Conservation (phyloP, 2,329 filamentous ascomycete genomes). For the Apiospora kogelbergensis region DNA sequence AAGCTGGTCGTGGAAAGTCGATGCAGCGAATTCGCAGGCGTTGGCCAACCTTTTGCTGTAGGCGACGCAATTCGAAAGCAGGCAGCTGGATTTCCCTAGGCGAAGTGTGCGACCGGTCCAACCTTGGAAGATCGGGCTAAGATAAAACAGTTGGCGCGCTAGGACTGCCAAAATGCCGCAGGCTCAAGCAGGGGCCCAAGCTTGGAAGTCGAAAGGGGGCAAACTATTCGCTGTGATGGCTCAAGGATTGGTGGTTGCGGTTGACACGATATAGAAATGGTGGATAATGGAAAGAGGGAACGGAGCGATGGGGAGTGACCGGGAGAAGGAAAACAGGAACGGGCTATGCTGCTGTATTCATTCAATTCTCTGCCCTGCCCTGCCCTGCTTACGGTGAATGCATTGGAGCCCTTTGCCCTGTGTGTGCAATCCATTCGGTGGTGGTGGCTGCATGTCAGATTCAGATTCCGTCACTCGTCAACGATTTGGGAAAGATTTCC, state of each 20-base stretch:
- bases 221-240: not conserved
- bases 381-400: not conserved
- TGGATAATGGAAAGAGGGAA: not conserved
- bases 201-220: not conserved
- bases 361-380: not conserved
- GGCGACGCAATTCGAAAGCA: not conserved
- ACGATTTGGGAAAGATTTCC: not conserved
- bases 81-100: not conserved
- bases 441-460: slow-evolving; percentile 3
- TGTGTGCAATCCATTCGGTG: not conserved
- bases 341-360: not conserved
- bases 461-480: slow-evolving; percentile 5
- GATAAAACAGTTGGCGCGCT: slow-evolving; percentile 6
- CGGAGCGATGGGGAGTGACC: too few relatives aligned
- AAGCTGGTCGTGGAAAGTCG: not conserved
- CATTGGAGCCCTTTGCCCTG: not conserved
- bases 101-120: not conserved
- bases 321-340: not conserved
- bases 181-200: slow-evolving; percentile 5
- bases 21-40: not conserved
- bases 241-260: not conserved
- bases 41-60: not conserved
- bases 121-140: not conserved
- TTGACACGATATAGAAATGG: not conserved
- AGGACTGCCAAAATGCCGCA: not conserved